A percentile compares a stretch with the other conserved stretches of the same genome.
Evolutionary conservation across 2,329 filamentous ascomycete species (phyloP).

Genomic region (Colletotrichum sojae): DNA sequence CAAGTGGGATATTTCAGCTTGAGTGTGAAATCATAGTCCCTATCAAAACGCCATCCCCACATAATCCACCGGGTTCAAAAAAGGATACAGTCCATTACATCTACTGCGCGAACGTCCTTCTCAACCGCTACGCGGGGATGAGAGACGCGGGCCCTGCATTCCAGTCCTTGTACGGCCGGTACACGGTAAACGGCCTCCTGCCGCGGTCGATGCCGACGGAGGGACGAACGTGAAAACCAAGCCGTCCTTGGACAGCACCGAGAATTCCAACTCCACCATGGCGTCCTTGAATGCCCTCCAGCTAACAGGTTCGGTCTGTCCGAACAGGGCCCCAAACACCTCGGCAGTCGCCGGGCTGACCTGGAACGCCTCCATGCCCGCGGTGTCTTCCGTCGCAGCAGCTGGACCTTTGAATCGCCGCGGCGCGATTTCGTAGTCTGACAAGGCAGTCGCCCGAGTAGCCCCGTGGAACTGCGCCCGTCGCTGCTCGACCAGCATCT

Average conservation of each 20-base stretch:
- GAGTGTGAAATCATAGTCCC: too few species aligned
- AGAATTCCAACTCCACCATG: conserved; percentile 59
- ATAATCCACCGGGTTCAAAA: too few species aligned
- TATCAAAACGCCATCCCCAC: too few species aligned
- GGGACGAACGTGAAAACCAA: conserved; percentile 59
- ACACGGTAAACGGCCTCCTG: conserved; percentile 51
- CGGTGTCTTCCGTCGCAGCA: not conserved
- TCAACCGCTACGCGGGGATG: conserved; percentile 49
- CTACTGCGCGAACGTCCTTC: conserved; percentile 45
- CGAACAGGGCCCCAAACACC: conserved; percentile 55
- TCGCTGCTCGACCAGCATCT: conserved; percentile 50
- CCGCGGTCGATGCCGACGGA: conserved; percentile 43
- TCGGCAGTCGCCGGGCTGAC: conserved; percentile 55
- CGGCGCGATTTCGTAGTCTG: conserved; percentile 50
- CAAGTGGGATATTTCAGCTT: too few species aligned
- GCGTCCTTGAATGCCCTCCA: conserved; percentile 58
- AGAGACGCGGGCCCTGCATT: conserved; percentile 52
- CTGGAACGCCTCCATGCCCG: conserved; percentile 45
- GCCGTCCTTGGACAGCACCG: conserved; percentile 55
- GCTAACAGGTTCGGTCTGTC: conserved; percentile 47
- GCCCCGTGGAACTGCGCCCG: conserved; percentile 62
- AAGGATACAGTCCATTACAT: too few species aligned
- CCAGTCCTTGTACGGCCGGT: conserved; percentile 53
- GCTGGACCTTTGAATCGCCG: fast-evolving
- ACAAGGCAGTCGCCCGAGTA: conserved; percentile 55